Evolutionary conservation across 805 yeast species (phyloP), one percentile per base, ranked within the genome.

Genomic region (Barnettozyma pratensis): DNA sequence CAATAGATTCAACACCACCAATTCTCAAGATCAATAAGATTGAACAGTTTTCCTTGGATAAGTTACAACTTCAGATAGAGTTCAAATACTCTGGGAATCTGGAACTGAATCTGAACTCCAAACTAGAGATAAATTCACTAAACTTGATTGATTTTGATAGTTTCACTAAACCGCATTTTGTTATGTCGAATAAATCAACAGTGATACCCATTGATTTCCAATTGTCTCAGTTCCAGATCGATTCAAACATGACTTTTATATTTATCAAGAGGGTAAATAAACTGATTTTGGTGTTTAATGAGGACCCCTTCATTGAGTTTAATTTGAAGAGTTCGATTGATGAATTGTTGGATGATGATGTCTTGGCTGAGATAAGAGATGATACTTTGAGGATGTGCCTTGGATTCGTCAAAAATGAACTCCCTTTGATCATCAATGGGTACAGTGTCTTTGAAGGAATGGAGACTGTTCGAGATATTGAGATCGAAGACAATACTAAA

Each of bases 131-230:
- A 25, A 61, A 61, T 42, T 30, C 61, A 2, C n/a, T 61, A 14
- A 50, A 49, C 8, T 41, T 60, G 25, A 58, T 61, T 6, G 59
- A 58, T 4, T 61, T 56, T 54, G 64, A 60, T 42, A 5, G 11
- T 5, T 48, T 61, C 42, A 60, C 64, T 11, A 58, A 44, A 47
- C 65, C 65, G 4, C 57, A 53, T 37, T 61, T 56, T 40, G 55
- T 59, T 1, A 42, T 54, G 29, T 47, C 55, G 25, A 56, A 57
- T 44, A 54, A 55, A 40, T 58, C 64, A 4, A 56, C 61, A 1
- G 42, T 56, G 0, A 32, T 61, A 10, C 65, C 65, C 5, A 62
- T 61, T 26, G 61, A 60, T 39, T 56, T 61, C 37, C 41, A 49
- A 2, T 42, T 61, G 8, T 46, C 39, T 2, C 39, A 55, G 10